These are phyloP conservation scores for Balansia obtecta DNA, from an alignment of 2,329 filamentous ascomycete genomes.

Conservation along the genomic window DNA sequence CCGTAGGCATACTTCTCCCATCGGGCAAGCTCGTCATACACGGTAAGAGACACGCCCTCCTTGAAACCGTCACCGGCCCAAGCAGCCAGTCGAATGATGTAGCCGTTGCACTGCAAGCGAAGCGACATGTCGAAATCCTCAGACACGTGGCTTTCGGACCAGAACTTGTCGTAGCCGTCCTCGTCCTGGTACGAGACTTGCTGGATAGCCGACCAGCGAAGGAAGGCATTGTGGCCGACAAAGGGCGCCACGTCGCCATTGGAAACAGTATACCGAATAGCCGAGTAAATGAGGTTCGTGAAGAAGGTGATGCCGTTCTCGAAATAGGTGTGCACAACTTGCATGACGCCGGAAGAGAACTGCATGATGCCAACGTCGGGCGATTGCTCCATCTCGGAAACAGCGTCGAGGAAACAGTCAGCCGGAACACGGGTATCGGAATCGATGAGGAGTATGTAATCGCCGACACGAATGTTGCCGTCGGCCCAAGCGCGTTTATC, in stretches of 20 bases:
- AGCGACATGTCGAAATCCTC: conserved; percentile 78
- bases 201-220: conserved; percentile 65
- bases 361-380: conserved; percentile 71
- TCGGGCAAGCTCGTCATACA: conserved; percentile 72
- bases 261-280: conserved; percentile 65
- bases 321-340: conserved; percentile 62
- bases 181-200: conserved; percentile 58
- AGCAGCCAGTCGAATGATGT: conserved; percentile 59
- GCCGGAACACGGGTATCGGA: conserved; percentile 67
- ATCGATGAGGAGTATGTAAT: conserved; percentile 66
- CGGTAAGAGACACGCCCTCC: conserved; percentile 71
- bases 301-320: conserved; percentile 61
- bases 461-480: conserved; percentile 74
- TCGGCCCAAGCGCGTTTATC: conserved; percentile 67
- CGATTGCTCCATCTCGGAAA: conserved; percentile 70
- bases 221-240: conserved; percentile 68
- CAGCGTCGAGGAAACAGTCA: conserved; percentile 67
- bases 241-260: conserved; percentile 69
- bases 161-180: conserved; percentile 66
- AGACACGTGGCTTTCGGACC: conserved; percentile 69
- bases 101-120: conserved; percentile 58
- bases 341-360: conserved; percentile 67
- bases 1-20: conserved; percentile 86
- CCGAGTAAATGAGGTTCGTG: conserved; percentile 63
- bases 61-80: conserved; percentile 70